These are phyloP conservation scores for Ogataea henricii DNA, from an alignment of 805 yeast genomes.

Conservation along the genomic window DNA sequence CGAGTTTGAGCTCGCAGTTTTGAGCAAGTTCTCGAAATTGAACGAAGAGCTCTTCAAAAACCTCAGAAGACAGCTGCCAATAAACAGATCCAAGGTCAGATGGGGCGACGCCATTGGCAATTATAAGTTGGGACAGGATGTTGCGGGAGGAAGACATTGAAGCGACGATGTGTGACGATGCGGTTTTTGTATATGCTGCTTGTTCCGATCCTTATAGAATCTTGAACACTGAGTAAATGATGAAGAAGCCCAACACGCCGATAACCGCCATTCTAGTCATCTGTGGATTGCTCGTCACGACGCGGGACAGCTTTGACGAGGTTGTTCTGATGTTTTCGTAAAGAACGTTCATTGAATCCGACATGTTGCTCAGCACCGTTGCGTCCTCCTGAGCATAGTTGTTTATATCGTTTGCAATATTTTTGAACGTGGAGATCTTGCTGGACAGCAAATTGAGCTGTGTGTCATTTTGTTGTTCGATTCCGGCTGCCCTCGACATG, in stretches of 20 bases:
- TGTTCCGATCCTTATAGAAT: constrained; percentile 39
- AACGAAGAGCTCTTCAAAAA: constrained; percentile 82
- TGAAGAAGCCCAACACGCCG: constrained; percentile 54
- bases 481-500: constrained; percentile 34
- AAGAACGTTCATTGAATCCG: constrained; percentile 53
- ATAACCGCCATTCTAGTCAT: constrained; percentile 60
- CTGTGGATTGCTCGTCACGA: constrained; percentile 59
- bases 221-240: constrained; percentile 57
- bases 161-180: not conserved
- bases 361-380: constrained; percentile 42
- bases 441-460: constrained; percentile 64
- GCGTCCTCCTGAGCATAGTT: constrained; percentile 59
- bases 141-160: constrained; percentile 46
- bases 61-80: constrained; percentile 87
- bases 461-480: constrained; percentile 55
- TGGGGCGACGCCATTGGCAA: constrained; percentile 95
- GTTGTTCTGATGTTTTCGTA: constrained; percentile 52
- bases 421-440: constrained; percentile 63
- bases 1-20: constrained; percentile 57
- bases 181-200: not conserved
- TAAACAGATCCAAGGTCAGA: constrained; percentile 85
- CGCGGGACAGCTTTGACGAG: constrained; percentile 53
- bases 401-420: constrained; percentile 68
- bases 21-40: constrained; percentile 64
- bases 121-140: constrained; percentile 84